Percentiles rank a stretch among this genome's conserved stretches.
These are phyloP conservation scores for Fusarium metavorans DNA, from an alignment of 2,329 filamentous ascomycete genomes.

Conservation along the genomic window DNA sequence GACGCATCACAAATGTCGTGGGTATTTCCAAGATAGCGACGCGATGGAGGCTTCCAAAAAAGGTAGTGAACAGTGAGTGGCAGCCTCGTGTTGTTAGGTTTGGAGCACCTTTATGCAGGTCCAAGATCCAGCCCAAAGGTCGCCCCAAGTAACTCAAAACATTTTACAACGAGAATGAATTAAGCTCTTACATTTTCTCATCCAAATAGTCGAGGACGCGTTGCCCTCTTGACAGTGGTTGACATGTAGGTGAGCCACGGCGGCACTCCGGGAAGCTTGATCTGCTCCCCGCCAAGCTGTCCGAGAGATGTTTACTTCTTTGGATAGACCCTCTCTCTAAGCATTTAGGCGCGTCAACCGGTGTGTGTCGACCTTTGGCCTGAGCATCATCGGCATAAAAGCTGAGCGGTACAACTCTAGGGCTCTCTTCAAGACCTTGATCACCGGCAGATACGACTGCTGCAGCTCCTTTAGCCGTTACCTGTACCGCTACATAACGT, in stretches of 20 bases:
- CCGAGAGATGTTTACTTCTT: constrained; percentile 42
- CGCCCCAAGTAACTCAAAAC: background rate
- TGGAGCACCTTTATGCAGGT: too few relatives aligned
- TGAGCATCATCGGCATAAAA: constrained; percentile 48
- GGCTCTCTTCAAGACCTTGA: constrained; percentile 50
- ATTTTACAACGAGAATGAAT: background rate
- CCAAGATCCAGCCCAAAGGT: background rate
- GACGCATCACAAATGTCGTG: background rate
- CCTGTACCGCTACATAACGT: constrained; percentile 40
- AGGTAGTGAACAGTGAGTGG: background rate
- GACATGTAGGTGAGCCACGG: constrained; percentile 2
- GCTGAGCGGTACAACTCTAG: constrained; percentile 45
- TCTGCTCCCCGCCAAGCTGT: constrained; percentile 45
- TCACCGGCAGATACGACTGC: constrained; percentile 45
- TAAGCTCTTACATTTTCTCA: too few relatives aligned
- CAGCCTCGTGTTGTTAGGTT: background rate
- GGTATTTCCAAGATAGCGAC: background rate
- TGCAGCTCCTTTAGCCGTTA: constrained; percentile 52
- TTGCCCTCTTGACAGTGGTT: constrained; percentile 43
- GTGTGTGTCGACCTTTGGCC: constrained; percentile 49
- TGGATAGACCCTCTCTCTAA: constrained; percentile 50
- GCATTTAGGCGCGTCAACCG: constrained; percentile 50
- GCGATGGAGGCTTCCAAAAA: background rate
- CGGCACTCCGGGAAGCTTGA: constrained; percentile 42
- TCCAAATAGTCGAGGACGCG: background rate